Evolutionary conservation across 257 asterid species (phyloP), one percentile per base, ranked within the genome.

Genomic region (Plantago elongata): DNA sequence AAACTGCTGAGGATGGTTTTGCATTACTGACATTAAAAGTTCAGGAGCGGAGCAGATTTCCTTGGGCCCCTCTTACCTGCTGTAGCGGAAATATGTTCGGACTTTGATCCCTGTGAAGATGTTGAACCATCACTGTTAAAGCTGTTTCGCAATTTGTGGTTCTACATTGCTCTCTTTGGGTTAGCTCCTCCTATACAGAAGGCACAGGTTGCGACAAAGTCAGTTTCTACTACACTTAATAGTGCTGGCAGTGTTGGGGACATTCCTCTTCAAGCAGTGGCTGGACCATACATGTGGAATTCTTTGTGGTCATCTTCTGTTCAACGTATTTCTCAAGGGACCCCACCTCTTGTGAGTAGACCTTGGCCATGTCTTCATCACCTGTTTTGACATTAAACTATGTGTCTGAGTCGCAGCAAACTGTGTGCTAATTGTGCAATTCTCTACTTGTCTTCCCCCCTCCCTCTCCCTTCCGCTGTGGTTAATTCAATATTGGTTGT

Each of bases 11-110:
- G 62, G 61, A 61, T 67, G 40, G 59, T 58, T 75, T 58, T 77
- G 78, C 64, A 75, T 69, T 51, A 43, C 50, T 73, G 38, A 61
- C 65, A 45, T 84, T 65, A 45, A 65, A 29, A 62, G 71, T 77
- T 69, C 85, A 93, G 99, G 89, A 89, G 99, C 57, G 99, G 99
- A 69, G 97, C 99, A 66, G 97, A 89, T 85, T 89, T 87, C 79
- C 94, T 93, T 70, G 99, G 99, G 47, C 99, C 99, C 56, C 91
- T 93, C 57, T 86, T 93, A 54, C 99, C 99, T 76, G 94, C 97
- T 3, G 96, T 93, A 69, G 97, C 99, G 68, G 94, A 89, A 77
- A 82, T 93, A 68, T 93, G 99, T 83, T 93, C 99, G 30, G 97
- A 93, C 75, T 93, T 89, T 54, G 92, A 89, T 75, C 99, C 97